Evolutionary conservation across 441 rosid species (phyloP), one percentile per base, ranked within the genome.

Genomic region (Adansonia grandidieri): DNA sequence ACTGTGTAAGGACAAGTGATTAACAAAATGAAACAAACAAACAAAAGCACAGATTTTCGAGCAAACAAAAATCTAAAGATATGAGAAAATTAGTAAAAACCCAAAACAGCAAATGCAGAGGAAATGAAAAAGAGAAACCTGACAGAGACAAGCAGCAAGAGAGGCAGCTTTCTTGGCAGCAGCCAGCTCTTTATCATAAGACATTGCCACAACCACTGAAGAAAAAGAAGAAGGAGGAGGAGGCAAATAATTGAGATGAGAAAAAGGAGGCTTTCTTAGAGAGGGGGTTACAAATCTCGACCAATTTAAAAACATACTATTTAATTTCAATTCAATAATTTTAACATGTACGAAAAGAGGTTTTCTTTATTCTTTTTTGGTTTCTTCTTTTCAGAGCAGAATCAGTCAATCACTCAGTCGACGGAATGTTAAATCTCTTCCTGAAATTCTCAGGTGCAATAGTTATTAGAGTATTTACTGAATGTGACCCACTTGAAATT

Each of bases 81-180:
- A 42, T 24, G 40, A 15, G 48, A 73, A 37, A 42, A 17, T 4
- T 4, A 19, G 4, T 9, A 42, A 78, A 74, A 65, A 80, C 32
- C 17, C 56, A 14, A 7, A 7, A 81, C 32, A 44, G 9, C n/a
- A 28, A 67, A n/a, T 32, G 28, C 74, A 64, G 73, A 51, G 53
- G 51, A 51, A 28, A 64, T 32, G n/a, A 56, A 44, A 54, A 47
- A 10, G 5, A 5, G 5, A 48, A 37, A 82, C 98, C 95, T 88
- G 96, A 84, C 97, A 94, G 37, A 96, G 98, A 75, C 90, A 87
- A 82, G 99, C 92, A 78, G 99, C 97, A 48, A 96, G 90, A 67
- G 89, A 87, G 48, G 89, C 94, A 40, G 96, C 98, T 79, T 89
- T 94, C 89, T 88, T 93, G 71, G 99, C 99, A 32, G 95, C 97